Conservation (phyloP, 2,329 filamentous ascomycete genomes). For the Microcyclosporella mali region DNA sequence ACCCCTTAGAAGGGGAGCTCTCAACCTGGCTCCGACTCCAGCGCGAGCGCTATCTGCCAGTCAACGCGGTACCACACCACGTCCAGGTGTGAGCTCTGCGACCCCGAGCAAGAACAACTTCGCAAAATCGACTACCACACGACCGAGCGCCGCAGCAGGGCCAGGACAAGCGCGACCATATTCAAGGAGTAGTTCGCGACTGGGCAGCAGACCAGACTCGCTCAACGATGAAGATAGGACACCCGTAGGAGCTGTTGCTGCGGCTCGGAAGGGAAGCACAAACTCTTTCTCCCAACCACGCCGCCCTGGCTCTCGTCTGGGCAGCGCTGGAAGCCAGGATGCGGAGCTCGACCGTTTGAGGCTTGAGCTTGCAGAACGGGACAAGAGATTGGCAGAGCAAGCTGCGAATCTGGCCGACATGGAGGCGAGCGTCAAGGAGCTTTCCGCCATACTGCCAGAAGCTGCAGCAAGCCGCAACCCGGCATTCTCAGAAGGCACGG, state of each 20-base stretch:
- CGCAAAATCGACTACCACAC: constrained; percentile 48
- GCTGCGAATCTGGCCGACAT: constrained; percentile 77
- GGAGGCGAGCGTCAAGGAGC: constrained; percentile 77
- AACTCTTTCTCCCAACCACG: constrained; percentile 32
- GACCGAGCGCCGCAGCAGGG: constrained; percentile 33
- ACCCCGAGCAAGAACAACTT: constrained; percentile 25
- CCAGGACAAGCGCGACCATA: constrained; percentile 36
- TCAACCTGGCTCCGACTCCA: constrained; percentile 50
- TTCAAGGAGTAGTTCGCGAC: constrained; percentile 43
- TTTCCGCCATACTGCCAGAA: constrained; percentile 62
- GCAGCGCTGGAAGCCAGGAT: constrained; percentile 23
- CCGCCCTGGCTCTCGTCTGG: constrained; percentile 34
- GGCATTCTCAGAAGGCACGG: constrained; percentile 40
- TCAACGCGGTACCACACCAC: constrained; percentile 34
- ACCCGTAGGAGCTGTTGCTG: constrained; percentile 27
- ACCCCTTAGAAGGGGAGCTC: constrained; percentile 61
- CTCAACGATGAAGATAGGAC: constrained; percentile 34
- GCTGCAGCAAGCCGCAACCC: too few relatives aligned
- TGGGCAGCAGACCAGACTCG: constrained; percentile 38
- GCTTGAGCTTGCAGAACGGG: constrained; percentile 71
- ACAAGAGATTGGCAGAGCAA: constrained; percentile 84
- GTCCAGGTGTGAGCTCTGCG: constrained; percentile 38
- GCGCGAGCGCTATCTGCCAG: constrained; percentile 54
- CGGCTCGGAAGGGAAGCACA: constrained; percentile 45
- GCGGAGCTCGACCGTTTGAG: constrained; percentile 66